Base-by-base conservation (phyloP, 2,329 filamentous ascomycete genomes). In the Tolypocladium guangdongense region DNA sequence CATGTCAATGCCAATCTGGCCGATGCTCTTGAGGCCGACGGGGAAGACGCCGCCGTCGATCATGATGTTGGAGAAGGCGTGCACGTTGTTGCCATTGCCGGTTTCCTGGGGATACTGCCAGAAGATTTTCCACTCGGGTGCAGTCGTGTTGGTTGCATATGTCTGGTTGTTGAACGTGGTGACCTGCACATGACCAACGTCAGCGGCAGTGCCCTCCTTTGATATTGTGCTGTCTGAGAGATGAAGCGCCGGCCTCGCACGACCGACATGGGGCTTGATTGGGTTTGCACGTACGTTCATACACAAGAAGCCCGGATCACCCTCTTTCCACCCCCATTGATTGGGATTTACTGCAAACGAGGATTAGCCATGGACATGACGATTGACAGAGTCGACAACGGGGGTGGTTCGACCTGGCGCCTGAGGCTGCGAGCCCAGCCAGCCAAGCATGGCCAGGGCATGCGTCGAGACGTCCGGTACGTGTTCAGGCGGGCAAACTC, bases 61-160 rank as follows among this genome's bases (percentile, higher is more conserved):
- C 60, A 73, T 72, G 60, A 78, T 70, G 63, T 81, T 81, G 58
- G 78, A 72, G 61, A 73, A 81, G 16, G 77, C 78, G 58, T 80
- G 78, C 56, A 80, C 78, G 72, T 67, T 22, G 60, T 68, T 50
- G 61, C 59, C 3, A 70, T 64, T 32, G 1, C 14, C 32, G 0
- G 24, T 12, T 30, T 69, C 72, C n/a, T 60, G 67, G 11, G 71
- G 66, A 56, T 75, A 81, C 57, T 75, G 61, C 78, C 78, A 81
- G 39, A 76, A 78, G n/a, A 77, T 71, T 14, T 71, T 75, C 66
- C 75, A 81, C 41, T 66, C 62, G 27, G 78, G 77, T 1, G 76
- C 76, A 0, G 72, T 70, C 22, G 65, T 66, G 20, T 72, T 66
- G 39, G 74, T 74, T 0, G 72, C 58, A 54, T 80, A 80, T 4